Conservation (phyloP, 2,329 filamentous ascomycete species). For the Sphaerulina populicola region DNA sequence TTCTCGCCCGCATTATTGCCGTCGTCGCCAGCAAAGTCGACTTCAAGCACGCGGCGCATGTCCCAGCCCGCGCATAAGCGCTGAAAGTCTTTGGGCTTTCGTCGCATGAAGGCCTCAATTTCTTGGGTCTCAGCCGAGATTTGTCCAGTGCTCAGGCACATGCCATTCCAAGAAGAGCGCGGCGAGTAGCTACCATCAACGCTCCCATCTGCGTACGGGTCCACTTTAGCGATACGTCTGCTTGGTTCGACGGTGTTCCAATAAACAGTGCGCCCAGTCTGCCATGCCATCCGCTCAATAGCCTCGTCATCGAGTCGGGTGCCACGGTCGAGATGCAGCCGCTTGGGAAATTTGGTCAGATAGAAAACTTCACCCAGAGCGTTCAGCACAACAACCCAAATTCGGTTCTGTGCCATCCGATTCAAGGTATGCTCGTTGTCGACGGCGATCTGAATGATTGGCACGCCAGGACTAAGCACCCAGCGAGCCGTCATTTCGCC, state of each 20-base stretch:
- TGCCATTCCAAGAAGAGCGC: constrained; percentile 63
- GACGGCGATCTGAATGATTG: constrained; percentile 72
- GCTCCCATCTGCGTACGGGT: constrained; percentile 62
- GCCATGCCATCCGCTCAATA: constrained; percentile 63
- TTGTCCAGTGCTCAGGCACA: constrained; percentile 63
- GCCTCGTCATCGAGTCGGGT: constrained; percentile 44
- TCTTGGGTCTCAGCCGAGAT: constrained; percentile 68
- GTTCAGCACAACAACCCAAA: constrained; percentile 92
- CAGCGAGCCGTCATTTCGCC: constrained; percentile 81
- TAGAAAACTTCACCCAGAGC: constrained; percentile 89
- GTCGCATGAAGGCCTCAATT: constrained; percentile 65
- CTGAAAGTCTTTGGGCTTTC: constrained; percentile 69
- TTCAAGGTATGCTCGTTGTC: constrained; percentile 73
- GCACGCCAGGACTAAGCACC: constrained; percentile 85
- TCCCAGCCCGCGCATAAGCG: constrained; percentile 79
- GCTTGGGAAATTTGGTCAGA: constrained; percentile 60
- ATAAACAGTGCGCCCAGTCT: constrained; percentile 64
- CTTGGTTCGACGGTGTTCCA: constrained; percentile 78
- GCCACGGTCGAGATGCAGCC: constrained; percentile 44
- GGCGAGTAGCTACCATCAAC: constrained; percentile 69
- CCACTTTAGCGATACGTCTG: constrained; percentile 59
- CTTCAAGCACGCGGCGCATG: constrained; percentile 75
- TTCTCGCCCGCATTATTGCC: constrained; percentile 67
- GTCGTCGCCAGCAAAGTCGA: constrained; percentile 82
- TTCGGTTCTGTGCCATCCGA: constrained; percentile 59